These are phyloP conservation scores for Hanseniaspora thailandica DNA, from an alignment of 805 yeast species.

Conservation along the genomic window DNA sequence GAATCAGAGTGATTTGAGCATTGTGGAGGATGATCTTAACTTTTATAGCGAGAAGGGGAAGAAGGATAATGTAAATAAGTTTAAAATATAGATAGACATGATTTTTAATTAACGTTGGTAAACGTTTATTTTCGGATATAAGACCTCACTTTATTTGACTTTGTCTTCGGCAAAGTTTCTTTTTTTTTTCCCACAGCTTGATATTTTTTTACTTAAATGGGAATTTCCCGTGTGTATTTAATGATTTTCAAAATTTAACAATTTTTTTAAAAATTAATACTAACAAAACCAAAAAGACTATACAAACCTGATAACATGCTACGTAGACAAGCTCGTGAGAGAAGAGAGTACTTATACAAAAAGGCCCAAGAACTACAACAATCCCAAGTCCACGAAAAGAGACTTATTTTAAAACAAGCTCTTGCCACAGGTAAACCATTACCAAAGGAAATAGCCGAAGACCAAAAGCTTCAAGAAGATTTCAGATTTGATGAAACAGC, in stretches of 20 bases:
- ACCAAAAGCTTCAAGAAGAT: constrained; percentile 65
- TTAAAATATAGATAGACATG: not conserved
- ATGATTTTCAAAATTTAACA: no score
- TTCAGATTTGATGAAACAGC: constrained; percentile 76
- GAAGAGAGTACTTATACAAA: constrained; percentile 83
- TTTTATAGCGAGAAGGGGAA: constrained; percentile 13
- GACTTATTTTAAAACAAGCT: constrained; percentile 77
- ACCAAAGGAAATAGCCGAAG: constrained; percentile 84
- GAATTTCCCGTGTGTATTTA: no score
- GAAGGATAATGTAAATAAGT: not conserved
- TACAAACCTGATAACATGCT: constrained; percentile 45
- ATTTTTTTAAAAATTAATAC: not conserved
- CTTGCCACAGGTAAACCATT: constrained; percentile 84
- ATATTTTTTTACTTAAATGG: not conserved
- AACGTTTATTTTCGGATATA: not conserved
- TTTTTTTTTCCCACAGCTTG: not conserved
- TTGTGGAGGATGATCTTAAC: constrained; percentile 8
- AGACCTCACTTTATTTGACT: not conserved
- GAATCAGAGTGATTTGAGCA: not conserved
- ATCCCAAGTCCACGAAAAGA: constrained; percentile 68
- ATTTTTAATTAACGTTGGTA: no score
- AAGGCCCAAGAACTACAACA: constrained; percentile 87
- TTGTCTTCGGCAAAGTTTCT: not conserved
- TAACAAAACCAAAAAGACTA: not conserved
- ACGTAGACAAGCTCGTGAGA: constrained; percentile 89